Conservation (phyloP, 345 rosid species). For the Salix udensis region DNA sequence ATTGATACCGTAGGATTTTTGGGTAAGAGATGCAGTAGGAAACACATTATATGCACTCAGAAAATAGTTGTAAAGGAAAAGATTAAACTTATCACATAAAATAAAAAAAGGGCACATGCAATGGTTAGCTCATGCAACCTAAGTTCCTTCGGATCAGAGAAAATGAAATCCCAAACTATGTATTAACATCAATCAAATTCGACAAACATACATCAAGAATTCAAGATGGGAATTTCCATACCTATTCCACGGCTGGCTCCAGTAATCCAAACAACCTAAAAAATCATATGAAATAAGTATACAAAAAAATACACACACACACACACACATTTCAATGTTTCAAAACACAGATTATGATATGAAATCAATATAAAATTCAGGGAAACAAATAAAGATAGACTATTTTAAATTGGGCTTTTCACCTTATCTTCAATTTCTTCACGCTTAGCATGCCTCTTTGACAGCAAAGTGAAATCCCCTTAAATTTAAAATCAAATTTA, state of each 20-base stretch:
- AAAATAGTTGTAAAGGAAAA: too few species aligned
- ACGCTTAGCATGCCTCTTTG: slow-evolving; percentile 64
- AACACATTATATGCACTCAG: not conserved
- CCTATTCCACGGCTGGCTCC: slow-evolving; percentile 98
- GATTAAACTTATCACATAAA: too few species aligned
- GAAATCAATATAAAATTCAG: not conserved
- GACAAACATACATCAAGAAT: not conserved
- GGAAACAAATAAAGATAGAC: not conserved
- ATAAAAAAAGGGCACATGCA: too few species aligned
- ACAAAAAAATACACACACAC: not conserved
- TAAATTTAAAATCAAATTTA: not conserved
- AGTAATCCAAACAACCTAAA: slow-evolving; percentile 86
- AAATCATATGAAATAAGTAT: too few species aligned
- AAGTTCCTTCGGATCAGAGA: not conserved
- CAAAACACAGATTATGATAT: not conserved
- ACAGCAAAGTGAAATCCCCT: slow-evolving; percentile 74
- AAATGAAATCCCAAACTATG: not conserved
- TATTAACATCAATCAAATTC: not conserved
- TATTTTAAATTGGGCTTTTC: not conserved
- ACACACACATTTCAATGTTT: not conserved
- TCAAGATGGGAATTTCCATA: slow-evolving; percentile 10
- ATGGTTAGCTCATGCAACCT: too few species aligned
- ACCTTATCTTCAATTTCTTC: slow-evolving; percentile 84
- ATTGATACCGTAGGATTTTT: too few species aligned
- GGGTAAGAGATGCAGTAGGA: not conserved